Evolutionary conservation across 768 basidiomycete genomes (phyloP).

Genomic region (Antrodiella citrinella): DNA sequence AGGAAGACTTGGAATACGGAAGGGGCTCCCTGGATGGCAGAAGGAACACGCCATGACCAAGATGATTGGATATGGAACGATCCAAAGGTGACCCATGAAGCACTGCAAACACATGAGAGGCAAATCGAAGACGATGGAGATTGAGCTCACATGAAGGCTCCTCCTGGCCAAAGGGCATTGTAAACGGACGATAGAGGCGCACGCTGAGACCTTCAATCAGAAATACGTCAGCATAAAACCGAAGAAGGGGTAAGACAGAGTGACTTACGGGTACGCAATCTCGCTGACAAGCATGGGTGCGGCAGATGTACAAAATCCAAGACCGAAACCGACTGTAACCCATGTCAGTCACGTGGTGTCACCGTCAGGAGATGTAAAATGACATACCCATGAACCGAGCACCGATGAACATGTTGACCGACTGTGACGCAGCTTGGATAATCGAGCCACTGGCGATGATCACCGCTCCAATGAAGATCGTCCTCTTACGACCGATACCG

Average conservation of each 20-base stretch:
- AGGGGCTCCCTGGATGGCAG: conserved; percentile 23
- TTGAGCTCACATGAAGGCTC: conserved; percentile 16
- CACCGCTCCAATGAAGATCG: conserved; percentile 24
- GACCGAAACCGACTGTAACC: conserved; percentile 36
- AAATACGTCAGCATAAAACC: neutral
- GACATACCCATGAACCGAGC: conserved; percentile 18
- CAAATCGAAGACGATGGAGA: neutral
- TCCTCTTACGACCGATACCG: conserved; percentile 21
- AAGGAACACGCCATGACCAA: conserved; percentile 29
- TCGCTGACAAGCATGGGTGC: conserved; percentile 45
- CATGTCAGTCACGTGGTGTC: conserved; percentile 44
- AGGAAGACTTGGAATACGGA: conserved; percentile 20
- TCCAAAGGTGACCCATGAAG: conserved; percentile 23
- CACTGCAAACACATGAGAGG: neutral
- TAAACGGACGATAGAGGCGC: conserved; percentile 26
- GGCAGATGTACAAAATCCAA: conserved; percentile 31
- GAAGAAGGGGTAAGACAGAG: neutral
- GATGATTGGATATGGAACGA: conserved; percentile 22
- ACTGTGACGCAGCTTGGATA: conserved; percentile 24
- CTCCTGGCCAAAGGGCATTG: conserved; percentile 26
- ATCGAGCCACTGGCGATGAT: conserved; percentile 27
- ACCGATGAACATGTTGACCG: conserved; percentile 27
- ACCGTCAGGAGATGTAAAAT: conserved; percentile 3
- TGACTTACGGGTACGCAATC: conserved; percentile 33
- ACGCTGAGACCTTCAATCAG: conserved; percentile 24